phyloP scores from a whole-genome alignment of 345 rosid genomes.

The Camelina laxa region DNA sequence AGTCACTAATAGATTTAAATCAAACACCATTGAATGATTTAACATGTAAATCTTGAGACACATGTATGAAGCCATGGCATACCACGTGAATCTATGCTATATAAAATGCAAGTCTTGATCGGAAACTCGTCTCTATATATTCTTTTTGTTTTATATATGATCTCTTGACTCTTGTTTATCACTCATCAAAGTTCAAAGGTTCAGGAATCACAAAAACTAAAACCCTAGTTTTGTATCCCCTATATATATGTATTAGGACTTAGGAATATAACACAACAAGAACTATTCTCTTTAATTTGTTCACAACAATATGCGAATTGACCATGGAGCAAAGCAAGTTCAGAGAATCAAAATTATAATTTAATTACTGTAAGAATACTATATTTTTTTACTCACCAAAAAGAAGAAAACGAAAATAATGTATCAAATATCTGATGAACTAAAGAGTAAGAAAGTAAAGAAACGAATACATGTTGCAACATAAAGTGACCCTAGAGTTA shows the following conservation, averaged over 20 bases:
- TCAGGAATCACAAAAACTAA: no score
- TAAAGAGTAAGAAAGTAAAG: not conserved
- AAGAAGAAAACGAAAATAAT: not conserved
- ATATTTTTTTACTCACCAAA: not conserved
- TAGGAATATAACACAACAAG: no score
- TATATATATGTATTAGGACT: no score
- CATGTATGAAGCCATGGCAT: no score
- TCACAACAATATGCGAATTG: no score
- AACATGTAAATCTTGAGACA: conserved; percentile 1
- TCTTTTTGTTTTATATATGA: not conserved
- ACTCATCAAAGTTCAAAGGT: no score
- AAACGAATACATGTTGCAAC: not conserved
- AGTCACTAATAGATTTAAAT: conserved; percentile 12
- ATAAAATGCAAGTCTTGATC: not conserved
- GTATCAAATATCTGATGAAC: not conserved
- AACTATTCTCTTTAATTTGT: no score
- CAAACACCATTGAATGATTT: conserved; percentile 5
- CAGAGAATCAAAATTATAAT: no score
- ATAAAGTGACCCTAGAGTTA: not conserved
- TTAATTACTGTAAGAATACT: not conserved
- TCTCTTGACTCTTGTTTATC: no score
- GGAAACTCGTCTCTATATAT: not conserved
- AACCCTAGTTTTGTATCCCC: no score
- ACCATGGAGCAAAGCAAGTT: no score
- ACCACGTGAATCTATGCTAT: no score